phyloP scores from a whole-genome alignment of 352 stramenopile genomes.

The Pythium monospermum region DNA sequence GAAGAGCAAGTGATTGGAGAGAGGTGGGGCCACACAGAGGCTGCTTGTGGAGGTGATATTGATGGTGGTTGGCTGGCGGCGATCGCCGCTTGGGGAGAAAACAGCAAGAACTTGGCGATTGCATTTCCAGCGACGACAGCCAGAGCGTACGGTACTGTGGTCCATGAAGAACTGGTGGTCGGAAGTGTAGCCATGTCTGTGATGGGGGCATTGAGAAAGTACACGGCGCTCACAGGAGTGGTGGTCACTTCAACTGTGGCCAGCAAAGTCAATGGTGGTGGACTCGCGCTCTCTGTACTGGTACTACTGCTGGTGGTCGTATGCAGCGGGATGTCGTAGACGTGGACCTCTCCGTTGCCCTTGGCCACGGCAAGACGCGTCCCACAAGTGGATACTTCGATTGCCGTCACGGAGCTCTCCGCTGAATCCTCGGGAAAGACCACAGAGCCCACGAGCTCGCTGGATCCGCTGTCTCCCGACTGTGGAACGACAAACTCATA shows the following conservation, averaged over 20 bases:
- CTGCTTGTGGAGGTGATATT: slow-evolving; percentile 11
- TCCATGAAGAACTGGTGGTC: neutral
- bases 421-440: neutral
- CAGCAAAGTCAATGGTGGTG: neutral
- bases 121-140: slow-evolving; percentile 3
- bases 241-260: slow-evolving; percentile 1
- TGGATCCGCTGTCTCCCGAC: neutral
- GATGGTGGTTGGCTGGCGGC: neutral
- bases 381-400: slow-evolving; percentile 9
- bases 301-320: neutral
- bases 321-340: slow-evolving; percentile 19
- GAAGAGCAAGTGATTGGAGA: slow-evolving; percentile 28
- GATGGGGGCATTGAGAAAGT: slow-evolving; percentile 14
- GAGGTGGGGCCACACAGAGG: slow-evolving; percentile 39
- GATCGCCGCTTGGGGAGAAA: neutral
- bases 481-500: slow-evolving; percentile 9
- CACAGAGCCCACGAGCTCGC: neutral
- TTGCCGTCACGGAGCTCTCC: neutral
- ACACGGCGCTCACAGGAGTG: neutral
- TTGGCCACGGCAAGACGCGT: slow-evolving; percentile 13
- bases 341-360: slow-evolving; percentile 1
- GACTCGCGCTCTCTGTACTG: neutral
- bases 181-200: neutral
- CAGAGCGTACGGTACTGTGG: slow-evolving; percentile 8
- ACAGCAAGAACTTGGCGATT: slow-evolving; percentile 13